These are phyloP conservation scores for Sporisorium sorghi DNA, from an alignment of 1,284 basidiomycete genomes.

Conservation along the genomic window DNA sequence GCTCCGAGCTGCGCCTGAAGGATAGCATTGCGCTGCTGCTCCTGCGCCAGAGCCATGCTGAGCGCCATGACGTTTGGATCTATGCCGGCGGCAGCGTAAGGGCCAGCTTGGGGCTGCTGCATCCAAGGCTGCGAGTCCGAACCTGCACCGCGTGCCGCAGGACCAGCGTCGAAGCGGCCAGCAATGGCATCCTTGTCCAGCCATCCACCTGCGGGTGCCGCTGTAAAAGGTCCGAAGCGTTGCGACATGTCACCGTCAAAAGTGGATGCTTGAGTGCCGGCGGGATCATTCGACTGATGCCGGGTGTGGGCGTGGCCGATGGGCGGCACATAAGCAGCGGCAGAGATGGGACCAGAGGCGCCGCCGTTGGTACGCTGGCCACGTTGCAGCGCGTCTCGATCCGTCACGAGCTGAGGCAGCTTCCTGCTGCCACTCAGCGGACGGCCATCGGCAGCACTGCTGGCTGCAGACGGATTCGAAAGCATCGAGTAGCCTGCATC, in stretches of 20 bases:
- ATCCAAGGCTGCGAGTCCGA: constrained; percentile 28
- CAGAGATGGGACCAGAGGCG: constrained; percentile 37
- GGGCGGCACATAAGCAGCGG: constrained; percentile 52
- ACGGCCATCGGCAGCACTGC: constrained; percentile 19
- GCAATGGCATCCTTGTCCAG: constrained; percentile 38
- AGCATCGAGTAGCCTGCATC: constrained; percentile 25
- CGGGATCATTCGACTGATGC: constrained; percentile 29
- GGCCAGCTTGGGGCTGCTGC: constrained; percentile 12
- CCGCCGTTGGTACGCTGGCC: constrained; percentile 19
- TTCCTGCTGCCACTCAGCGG: constrained; percentile 17
- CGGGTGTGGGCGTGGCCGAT: constrained; percentile 57
- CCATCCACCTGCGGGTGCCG: constrained; percentile 41
- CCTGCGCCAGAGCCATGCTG: constrained; percentile 56
- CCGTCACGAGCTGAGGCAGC: constrained; percentile 61
- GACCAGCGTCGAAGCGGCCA: constrained; percentile 19
- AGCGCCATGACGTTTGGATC: constrained; percentile 51
- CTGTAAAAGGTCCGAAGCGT: constrained; percentile 47
- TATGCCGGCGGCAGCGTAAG: constrained; percentile 13
- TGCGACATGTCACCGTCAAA: constrained; percentile 20
- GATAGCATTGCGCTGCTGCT: constrained; percentile 55
- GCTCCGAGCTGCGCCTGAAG: constrained; percentile 52
- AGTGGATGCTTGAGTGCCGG: constrained; percentile 1
- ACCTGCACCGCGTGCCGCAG: not conserved
- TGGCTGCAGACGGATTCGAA: constrained; percentile 10
- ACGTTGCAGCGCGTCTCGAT: constrained; percentile 51